A percentile compares a stretch with the other conserved stretches of the same genome.
Conservation (phyloP, 192 early-diverging fungal genomes). For the Coemansia sp. region DNA sequence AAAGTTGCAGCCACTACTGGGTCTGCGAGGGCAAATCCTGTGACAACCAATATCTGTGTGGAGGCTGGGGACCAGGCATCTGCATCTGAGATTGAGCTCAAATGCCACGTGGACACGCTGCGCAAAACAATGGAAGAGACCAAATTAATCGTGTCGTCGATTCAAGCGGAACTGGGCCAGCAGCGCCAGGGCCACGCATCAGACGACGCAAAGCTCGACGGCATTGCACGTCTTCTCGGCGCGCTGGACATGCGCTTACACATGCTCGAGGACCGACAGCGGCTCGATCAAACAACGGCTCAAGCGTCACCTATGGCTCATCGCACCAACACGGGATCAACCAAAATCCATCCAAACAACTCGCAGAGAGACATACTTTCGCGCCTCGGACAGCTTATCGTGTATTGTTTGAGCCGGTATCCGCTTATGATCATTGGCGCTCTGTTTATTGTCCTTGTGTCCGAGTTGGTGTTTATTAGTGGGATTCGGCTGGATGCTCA, state of each 20-base stretch:
- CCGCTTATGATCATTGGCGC: conserved; percentile 46
- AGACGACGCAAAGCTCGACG: conserved; percentile 38
- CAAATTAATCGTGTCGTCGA: conserved; percentile 36
- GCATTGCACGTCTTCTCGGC: conserved; percentile 37
- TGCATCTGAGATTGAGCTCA: conserved; percentile 21
- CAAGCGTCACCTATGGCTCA: conserved; percentile 3
- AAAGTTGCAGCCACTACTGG: too few species aligned
- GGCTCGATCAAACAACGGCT: conserved; percentile 14
- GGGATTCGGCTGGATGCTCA: conserved; percentile 23
- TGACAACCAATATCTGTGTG: too few species aligned
- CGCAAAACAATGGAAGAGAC: conserved; percentile 52
- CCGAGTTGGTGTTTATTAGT: conserved; percentile 43
- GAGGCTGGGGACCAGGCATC: too few species aligned
- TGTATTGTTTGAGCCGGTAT: conserved; percentile 34
- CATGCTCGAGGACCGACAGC: conserved; percentile 43
- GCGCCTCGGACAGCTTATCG: conserved; percentile 28
- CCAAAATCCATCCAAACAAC: conserved; percentile 24
- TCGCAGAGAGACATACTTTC: conserved; percentile 21
- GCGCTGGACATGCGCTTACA: conserved; percentile 51
- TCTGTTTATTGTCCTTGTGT: conserved; percentile 37
- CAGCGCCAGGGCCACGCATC: conserved; percentile 22
- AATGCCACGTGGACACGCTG: conserved; percentile 36
- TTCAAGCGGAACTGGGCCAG: conserved; percentile 32
- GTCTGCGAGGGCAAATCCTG: too few species aligned
- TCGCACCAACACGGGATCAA: conserved; percentile 32